Percentiles rank a stretch among this genome's conserved stretches.
phyloP scores from a whole-genome alignment of 768 basidiomycete species.

The Dioszegia hungarica region DNA sequence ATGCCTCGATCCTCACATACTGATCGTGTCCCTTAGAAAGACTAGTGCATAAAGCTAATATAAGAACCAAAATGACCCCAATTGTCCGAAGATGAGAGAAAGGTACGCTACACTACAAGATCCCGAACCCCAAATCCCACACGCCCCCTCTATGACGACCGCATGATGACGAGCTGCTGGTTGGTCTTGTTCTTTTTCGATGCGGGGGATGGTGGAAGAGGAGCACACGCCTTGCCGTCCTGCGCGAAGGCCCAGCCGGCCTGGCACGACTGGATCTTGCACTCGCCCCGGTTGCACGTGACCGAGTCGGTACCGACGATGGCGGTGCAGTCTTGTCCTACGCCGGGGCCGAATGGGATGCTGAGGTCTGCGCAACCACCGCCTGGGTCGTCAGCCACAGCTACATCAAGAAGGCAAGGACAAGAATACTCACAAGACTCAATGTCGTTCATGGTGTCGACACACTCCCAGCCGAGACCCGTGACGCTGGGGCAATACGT shows the following conservation, averaged over 20 bases:
- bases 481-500: slow-evolving; percentile 1
- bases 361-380: slow-evolving; percentile 29
- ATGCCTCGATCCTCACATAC: no score
- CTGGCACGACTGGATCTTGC: slow-evolving; percentile 15
- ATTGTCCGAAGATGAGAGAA: not conserved
- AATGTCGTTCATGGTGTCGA: slow-evolving; percentile 21
- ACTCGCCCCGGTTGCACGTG: slow-evolving; percentile 20
- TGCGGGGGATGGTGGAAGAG: not conserved
- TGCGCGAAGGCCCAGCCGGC: not conserved
- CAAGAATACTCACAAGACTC: slow-evolving; percentile 30
- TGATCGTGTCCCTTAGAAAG: no score
- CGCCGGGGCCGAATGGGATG: slow-evolving; percentile 2
- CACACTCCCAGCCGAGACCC: slow-evolving; percentile 24
- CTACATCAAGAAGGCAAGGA: not conserved
- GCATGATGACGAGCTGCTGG: not conserved
- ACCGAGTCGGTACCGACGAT: slow-evolving; percentile 23
- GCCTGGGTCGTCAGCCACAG: slow-evolving; percentile 10
- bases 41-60: not conserved
- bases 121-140: not conserved
- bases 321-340: slow-evolving; percentile 34
- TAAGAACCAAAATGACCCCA: not conserved
- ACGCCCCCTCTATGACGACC: not conserved
- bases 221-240: slow-evolving; percentile 14
- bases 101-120: not conserved
- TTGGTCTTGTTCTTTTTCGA: not conserved